Percentiles rank a stretch among this genome's conserved stretches.
phyloP scores from a whole-genome alignment of 1,284 basidiomycete species.

The Irpex rosettiformis region DNA sequence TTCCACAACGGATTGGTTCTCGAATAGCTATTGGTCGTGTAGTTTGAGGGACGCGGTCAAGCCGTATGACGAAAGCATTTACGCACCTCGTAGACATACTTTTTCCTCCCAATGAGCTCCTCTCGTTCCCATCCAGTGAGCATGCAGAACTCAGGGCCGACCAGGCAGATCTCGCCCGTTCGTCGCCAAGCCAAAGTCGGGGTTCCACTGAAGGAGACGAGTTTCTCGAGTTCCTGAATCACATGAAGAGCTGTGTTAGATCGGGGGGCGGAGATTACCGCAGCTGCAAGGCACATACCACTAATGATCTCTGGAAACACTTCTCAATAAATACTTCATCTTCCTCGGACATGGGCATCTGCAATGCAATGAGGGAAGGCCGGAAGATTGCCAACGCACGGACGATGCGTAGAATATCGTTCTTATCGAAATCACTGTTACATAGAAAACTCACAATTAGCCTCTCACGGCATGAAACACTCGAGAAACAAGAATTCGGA shows the following conservation, averaged over 20 bases:
- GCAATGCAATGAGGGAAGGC: conserved; percentile 92
- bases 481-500: conserved; percentile 6
- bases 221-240: conserved; percentile 87
- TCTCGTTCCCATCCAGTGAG: conserved; percentile 87
- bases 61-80: not conserved
- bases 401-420: conserved; percentile 92
- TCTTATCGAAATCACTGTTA: conserved; percentile 74
- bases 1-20: conserved; percentile 87
- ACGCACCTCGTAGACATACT: conserved; percentile 87
- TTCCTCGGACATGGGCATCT: conserved; percentile 91
- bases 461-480: not conserved
- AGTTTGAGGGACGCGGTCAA: not conserved
- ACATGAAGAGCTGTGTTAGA: not conserved
- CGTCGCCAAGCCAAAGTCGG: conserved; percentile 98
- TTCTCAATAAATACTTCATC: conserved; percentile 96
- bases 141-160: conserved; percentile 95
- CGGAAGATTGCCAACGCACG: conserved; percentile 92
- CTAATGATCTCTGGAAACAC: conserved; percentile 89
- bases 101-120: conserved; percentile 75
- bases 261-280: not conserved
- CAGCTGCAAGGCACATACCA: conserved; percentile 56
- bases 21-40: conserved; percentile 60
- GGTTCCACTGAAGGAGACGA: conserved; percentile 97
- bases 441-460: conserved; percentile 14
- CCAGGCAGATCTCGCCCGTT: conserved; percentile 96